Evolutionary conservation across 129 eudicot genomes (phyloP).

Genomic region (Tagetes erecta): DNA sequence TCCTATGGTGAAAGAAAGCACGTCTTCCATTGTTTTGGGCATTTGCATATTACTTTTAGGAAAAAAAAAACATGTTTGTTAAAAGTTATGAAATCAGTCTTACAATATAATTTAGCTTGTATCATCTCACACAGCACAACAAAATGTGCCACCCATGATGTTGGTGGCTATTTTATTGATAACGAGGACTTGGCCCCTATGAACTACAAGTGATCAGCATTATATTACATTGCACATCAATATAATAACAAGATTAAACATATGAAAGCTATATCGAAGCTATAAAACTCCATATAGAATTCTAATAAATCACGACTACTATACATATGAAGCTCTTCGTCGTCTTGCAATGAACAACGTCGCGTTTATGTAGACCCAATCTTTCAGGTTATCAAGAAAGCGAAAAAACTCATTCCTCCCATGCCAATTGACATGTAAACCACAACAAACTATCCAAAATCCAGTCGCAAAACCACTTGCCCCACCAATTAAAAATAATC

Average conservation of each 20-base stretch:
- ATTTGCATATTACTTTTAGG: no score
- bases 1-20: no score
- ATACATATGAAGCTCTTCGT: not conserved
- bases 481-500: no score
- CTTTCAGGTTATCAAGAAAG: not conserved
- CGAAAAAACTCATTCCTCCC: constrained; percentile 15
- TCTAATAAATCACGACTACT: no score
- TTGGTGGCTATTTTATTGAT: constrained; percentile 12
- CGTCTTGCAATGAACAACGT: not conserved
- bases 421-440: constrained; percentile 2
- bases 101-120: no score
- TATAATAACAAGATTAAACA: not conserved
- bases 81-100: no score
- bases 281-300: not conserved
- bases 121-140: not conserved
- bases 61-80: no score
- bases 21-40: no score
- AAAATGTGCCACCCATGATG: constrained; percentile 2
- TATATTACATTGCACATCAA: not conserved
- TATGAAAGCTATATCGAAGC: not conserved
- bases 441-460: constrained; percentile 12
- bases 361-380: constrained; percentile 11
- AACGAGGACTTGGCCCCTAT: not conserved
- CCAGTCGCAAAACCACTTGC: constrained; percentile 27
- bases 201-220: not conserved